A percentile compares a stretch with the other conserved stretches of the same genome.
Evolutionary conservation across 2,329 filamentous ascomycete species (phyloP).

Genomic region (Fusarium cicatricum): DNA sequence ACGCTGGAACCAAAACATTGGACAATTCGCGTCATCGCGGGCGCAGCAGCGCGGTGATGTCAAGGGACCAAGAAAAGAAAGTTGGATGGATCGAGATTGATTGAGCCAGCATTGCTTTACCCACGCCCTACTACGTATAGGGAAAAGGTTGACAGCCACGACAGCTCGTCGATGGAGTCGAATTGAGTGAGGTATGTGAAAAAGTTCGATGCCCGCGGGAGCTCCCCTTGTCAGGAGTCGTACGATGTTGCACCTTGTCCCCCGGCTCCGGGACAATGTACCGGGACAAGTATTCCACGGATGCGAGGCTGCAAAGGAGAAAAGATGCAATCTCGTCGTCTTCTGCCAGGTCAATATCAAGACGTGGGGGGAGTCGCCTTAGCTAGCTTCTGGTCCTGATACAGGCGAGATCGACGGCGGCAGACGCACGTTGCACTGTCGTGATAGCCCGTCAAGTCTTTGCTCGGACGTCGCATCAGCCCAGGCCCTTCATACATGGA

Average conservation of each 20-base stretch:
- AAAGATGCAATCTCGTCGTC: no score
- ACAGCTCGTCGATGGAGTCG: no score
- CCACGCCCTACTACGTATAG: background rate
- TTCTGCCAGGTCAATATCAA: no score
- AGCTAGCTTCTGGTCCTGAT: constrained; percentile 6
- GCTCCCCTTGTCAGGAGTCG: background rate
- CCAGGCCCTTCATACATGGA: no score
- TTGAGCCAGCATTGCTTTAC: background rate
- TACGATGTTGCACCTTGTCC: background rate
- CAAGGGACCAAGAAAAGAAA: background rate
- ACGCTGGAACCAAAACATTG: background rate
- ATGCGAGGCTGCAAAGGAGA: background rate
- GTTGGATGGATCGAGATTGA: constrained; percentile 11
- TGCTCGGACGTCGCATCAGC: constrained; percentile 5
- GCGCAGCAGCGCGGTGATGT: constrained; percentile 4
- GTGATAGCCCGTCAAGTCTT: constrained; percentile 5
- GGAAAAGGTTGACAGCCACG: background rate
- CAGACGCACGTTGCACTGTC: constrained; percentile 5
- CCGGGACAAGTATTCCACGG: constrained; percentile 2
- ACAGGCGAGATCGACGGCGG: constrained; percentile 3
- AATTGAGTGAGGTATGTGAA: background rate
- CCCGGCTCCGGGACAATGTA: constrained; percentile 1
- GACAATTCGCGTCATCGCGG: background rate
- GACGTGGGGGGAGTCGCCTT: constrained; percentile 9
- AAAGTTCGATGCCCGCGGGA: background rate